Evolutionary conservation across 106 monocot species (phyloP).

Genomic region (Alisma plantagoaquatica): DNA sequence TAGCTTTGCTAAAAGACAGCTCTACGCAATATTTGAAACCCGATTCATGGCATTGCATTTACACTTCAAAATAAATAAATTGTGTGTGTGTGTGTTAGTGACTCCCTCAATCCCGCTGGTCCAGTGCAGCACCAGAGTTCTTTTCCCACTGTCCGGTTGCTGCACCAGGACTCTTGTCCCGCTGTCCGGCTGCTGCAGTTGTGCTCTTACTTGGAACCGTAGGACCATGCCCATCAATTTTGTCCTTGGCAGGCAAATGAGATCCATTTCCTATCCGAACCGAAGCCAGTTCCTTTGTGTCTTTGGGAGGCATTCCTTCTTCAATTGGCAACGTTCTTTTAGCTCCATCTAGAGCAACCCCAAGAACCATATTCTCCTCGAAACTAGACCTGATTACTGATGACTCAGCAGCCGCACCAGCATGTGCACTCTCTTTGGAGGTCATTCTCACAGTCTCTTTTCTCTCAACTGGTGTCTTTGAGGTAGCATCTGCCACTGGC

Average conservation of each 20-base stretch:
- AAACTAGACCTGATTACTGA: conserved; percentile 5
- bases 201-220: too few species aligned
- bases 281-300: conserved; percentile 13
- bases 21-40: too few species aligned
- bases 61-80: too few species aligned
- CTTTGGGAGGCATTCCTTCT: conserved; percentile 7
- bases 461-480: background rate
- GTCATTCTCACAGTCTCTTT: background rate
- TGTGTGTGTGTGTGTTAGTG: too few species aligned
- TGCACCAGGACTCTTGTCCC: too few species aligned
- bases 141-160: too few species aligned
- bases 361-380: conserved; percentile 28
- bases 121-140: background rate
- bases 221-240: conserved; percentile 16
- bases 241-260: conserved; percentile 4
- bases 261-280: conserved; percentile 1
- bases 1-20: too few species aligned
- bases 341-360: conserved; percentile 20
- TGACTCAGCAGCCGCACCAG: background rate
- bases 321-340: conserved; percentile 24
- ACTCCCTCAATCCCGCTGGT: conserved; percentile 8
- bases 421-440: background rate
- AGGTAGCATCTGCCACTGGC: background rate
- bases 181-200: too few species aligned
- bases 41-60: too few species aligned